Conservation (phyloP, 2,329 filamentous ascomycete species). For the Paecilomyces niveus region DNA sequence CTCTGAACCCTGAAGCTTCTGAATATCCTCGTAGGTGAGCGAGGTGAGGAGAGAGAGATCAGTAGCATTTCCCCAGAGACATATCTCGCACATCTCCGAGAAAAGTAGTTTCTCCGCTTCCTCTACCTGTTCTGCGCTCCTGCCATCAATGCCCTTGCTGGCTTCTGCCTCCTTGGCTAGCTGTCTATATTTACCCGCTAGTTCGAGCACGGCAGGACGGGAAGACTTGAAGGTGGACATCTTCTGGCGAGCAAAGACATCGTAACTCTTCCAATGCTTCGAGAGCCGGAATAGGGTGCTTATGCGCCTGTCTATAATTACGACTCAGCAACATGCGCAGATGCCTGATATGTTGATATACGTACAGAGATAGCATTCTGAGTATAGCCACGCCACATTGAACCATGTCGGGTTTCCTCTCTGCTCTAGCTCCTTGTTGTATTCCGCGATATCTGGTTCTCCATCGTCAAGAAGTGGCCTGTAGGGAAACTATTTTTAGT, state of each 20-base stretch:
- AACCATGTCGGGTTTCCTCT: conserved; percentile 74
- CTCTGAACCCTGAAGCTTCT: conserved; percentile 85
- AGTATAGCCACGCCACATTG: conserved; percentile 77
- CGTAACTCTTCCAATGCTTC: conserved; percentile 79
- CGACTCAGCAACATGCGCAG: conserved; percentile 13
- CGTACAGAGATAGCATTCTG: conserved; percentile 81
- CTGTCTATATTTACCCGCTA: conserved; percentile 70
- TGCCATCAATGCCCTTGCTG: conserved; percentile 34
- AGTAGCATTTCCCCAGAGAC: conserved; percentile 94
- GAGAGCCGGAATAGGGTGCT: conserved; percentile 70
- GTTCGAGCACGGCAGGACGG: conserved; percentile 73
- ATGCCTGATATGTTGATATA: background rate
- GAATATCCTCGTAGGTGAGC: conserved; percentile 89
- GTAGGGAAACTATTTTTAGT: conserved; percentile 1
- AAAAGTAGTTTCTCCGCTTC: conserved; percentile 74
- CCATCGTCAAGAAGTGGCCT: conserved; percentile 74
- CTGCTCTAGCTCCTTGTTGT: conserved; percentile 77
- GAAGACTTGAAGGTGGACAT: conserved; percentile 88
- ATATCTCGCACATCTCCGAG: conserved; percentile 90
- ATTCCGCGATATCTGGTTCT: conserved; percentile 64
- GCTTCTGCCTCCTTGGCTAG: conserved; percentile 61
- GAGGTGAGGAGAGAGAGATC: conserved; percentile 87
- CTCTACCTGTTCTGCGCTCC: conserved; percentile 43
- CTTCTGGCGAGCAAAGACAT: conserved; percentile 85
- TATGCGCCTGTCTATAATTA: conserved; percentile 57